A percentile compares a stretch with the other conserved stretches of the same genome.
Evolutionary conservation across 1,139 yeast species (phyloP).

Genomic region (Debaryomyces subglobosus): DNA sequence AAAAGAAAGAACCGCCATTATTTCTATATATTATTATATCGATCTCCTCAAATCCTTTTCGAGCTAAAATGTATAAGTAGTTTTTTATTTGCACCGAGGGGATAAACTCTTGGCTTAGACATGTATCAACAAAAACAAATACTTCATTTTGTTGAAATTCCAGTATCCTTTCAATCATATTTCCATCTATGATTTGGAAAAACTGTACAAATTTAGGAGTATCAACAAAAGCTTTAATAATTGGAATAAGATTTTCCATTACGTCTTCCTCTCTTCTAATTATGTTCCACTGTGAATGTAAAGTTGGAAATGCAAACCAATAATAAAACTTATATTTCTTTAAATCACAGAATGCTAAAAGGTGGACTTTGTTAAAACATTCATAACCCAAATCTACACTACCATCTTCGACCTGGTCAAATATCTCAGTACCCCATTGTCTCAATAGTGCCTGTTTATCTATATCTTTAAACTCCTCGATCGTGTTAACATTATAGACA

Average conservation of each 20-base stretch:
- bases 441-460: conserved; percentile 64
- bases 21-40: conserved; percentile 40
- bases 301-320: conserved; percentile 84
- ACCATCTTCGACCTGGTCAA: conserved; percentile 16
- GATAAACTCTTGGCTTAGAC: conserved; percentile 40
- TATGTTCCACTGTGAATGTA: conserved; percentile 49
- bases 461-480: conserved; percentile 75
- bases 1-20: conserved; percentile 29
- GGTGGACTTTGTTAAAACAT: conserved; percentile 45
- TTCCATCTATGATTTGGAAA: conserved; percentile 13
- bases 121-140: conserved; percentile 65
- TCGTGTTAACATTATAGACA: conserved; percentile 71
- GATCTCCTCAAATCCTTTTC: conserved; percentile 38
- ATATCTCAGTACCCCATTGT: conserved; percentile 42
- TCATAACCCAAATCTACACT: conserved; percentile 14
- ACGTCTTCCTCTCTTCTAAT: conserved; percentile 8
- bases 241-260: not conserved
- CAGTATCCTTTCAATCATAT: not conserved
- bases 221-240: conserved; percentile 12
- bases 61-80: conserved; percentile 57
- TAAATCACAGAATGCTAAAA: conserved; percentile 81
- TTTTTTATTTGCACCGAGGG: conserved; percentile 73
- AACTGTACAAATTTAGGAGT: conserved; percentile 12
- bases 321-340: conserved; percentile 85
- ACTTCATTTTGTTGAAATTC: conserved; percentile 2